A percentile compares a stretch with the other conserved stretches of the same genome.
phyloP scores from a whole-genome alignment of 192 early-diverging fungal species.

The Funneliformis geosporum region DNA sequence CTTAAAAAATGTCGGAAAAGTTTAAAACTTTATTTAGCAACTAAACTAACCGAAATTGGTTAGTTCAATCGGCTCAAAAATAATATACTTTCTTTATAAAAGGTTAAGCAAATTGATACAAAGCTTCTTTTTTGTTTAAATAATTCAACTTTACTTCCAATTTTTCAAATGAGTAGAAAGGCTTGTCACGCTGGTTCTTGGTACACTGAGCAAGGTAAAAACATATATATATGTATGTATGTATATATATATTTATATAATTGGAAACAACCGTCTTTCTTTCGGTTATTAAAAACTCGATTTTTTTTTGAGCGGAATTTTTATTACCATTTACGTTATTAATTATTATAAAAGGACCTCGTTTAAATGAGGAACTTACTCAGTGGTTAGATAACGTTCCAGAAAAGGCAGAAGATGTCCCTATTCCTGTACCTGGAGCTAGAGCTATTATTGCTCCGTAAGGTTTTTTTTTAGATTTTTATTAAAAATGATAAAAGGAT shows the following conservation, averaged over 20 bases:
- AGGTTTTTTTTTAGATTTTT: constrained; percentile 30
- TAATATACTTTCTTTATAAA: too few relatives aligned
- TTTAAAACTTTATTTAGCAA: too few relatives aligned
- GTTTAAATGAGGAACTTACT: constrained; percentile 53
- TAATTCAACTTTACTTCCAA: too few relatives aligned
- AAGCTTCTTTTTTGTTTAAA: too few relatives aligned
- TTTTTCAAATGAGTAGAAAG: constrained; percentile 37
- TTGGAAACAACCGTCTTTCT: neutral
- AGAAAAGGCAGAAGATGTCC: constrained; percentile 16
- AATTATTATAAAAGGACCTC: constrained; percentile 25
- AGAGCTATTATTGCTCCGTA: constrained; percentile 81
- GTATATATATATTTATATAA: neutral
- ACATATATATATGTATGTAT: too few relatives aligned
- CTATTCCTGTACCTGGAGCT: constrained; percentile 47
- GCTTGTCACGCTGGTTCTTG: constrained; percentile 73
- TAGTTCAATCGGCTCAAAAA: too few relatives aligned
- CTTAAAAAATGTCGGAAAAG: too few relatives aligned
- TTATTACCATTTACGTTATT: too few relatives aligned
- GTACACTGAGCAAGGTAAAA: constrained; percentile 57
- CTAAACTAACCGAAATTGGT: too few relatives aligned
- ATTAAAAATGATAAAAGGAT: neutral
- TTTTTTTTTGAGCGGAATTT: too few relatives aligned
- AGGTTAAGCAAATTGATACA: too few relatives aligned
- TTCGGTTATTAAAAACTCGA: too few relatives aligned
- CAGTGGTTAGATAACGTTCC: constrained; percentile 55